Evolutionary conservation across 1,139 yeast genomes (phyloP).

Genomic region (Yamadazyma dushanensis): DNA sequence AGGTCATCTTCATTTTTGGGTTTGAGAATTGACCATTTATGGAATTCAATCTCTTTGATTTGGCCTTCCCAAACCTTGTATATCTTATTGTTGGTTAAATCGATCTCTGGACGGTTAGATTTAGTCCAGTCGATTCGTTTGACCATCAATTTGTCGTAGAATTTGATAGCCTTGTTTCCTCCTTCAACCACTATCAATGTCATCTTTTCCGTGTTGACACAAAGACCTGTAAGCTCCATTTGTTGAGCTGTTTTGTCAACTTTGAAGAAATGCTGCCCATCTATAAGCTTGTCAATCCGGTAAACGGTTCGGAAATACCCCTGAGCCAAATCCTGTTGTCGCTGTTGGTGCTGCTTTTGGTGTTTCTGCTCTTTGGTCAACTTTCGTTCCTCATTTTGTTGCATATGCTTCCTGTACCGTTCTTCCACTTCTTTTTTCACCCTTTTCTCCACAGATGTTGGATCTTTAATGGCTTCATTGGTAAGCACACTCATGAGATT

Average conservation of each 20-base stretch:
- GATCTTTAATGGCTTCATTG: constrained; percentile 85
- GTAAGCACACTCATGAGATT: constrained; percentile 86
- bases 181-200: constrained; percentile 75
- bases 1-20: constrained; percentile 57
- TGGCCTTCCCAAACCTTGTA: constrained; percentile 77
- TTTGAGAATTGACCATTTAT: constrained; percentile 60
- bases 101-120: constrained; percentile 27
- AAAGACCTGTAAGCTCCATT: constrained; percentile 61
- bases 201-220: constrained; percentile 42
- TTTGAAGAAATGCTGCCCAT: constrained; percentile 70
- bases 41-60: constrained; percentile 51
- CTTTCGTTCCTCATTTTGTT: constrained; percentile 61
- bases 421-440: constrained; percentile 71
- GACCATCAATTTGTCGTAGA: constrained; percentile 61
- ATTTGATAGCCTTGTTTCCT: constrained; percentile 56
- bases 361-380: constrained; percentile 58
- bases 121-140: constrained; percentile 73
- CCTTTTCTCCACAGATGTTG: constrained; percentile 77
- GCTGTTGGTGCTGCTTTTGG: constrained; percentile 48
- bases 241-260: constrained; percentile 81
- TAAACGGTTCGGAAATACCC: constrained; percentile 66
- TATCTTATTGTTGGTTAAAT: constrained; percentile 52
- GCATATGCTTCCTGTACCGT: constrained; percentile 60
- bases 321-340: constrained; percentile 37
- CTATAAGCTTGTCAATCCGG: constrained; percentile 50